These are phyloP conservation scores for Fusarium guadeloupense DNA, from an alignment of 2,329 filamentous ascomycete species.

Conservation along the genomic window DNA sequence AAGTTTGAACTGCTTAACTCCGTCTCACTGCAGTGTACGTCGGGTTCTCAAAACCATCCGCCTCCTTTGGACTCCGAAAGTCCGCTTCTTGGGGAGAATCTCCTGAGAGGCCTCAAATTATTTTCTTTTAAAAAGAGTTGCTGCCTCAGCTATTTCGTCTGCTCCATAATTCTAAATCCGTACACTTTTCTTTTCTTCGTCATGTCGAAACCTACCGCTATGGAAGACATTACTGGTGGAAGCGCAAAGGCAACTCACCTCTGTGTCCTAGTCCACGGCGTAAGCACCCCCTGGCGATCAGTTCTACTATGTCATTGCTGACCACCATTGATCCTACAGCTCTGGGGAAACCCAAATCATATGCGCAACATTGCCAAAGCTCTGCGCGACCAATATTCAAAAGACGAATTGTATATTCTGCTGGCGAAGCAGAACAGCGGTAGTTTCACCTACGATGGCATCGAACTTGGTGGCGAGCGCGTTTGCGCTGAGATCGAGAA, in stretches of 20 bases:
- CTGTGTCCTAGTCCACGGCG: constrained; percentile 80
- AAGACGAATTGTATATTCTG: constrained; percentile 74
- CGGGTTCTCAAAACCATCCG: background rate
- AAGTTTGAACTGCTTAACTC: constrained; percentile 29
- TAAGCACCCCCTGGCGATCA: constrained; percentile 53
- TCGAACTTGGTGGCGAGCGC: constrained; percentile 73
- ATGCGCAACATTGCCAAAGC: constrained; percentile 73
- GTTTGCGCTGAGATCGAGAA: constrained; percentile 74
- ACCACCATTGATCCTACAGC: constrained; percentile 50
- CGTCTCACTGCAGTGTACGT: constrained; percentile 8
- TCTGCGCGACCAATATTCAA: constrained; percentile 67
- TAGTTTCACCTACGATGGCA: constrained; percentile 76
- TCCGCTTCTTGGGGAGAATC: constrained; percentile 33
- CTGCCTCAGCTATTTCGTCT: background rate
- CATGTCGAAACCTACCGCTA: constrained; percentile 29
- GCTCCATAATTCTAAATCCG: background rate
- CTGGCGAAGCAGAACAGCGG: constrained; percentile 78
- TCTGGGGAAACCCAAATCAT: constrained; percentile 84
- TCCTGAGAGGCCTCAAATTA: constrained; percentile 36
- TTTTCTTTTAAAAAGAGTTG: constrained; percentile 1
- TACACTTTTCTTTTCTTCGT: constrained; percentile 8
- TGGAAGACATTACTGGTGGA: constrained; percentile 57
- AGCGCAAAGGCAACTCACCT: constrained; percentile 71
- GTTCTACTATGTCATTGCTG: constrained; percentile 32
- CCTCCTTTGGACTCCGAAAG: constrained; percentile 31